Percentiles rank a stretch among this genome's conserved stretches.
Conservation (phyloP, 2,329 filamentous ascomycete genomes). For the Aspergillus aculeatus region DNA sequence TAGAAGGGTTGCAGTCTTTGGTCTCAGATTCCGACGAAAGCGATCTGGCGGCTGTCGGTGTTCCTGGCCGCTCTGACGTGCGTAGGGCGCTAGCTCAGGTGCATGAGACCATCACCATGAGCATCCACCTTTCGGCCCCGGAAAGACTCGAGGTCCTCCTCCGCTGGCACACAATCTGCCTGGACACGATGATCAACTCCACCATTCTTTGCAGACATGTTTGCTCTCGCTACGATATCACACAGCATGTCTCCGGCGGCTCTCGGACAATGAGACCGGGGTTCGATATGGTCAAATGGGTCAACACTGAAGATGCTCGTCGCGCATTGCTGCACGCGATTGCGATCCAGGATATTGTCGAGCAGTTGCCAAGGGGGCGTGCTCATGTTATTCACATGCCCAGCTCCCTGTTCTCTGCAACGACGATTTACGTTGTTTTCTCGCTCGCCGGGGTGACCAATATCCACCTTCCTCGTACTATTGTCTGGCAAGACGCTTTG, state of each 20-base stretch:
- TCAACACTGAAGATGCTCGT: constrained; percentile 39
- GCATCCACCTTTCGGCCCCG: constrained; percentile 34
- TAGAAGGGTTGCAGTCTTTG: constrained; percentile 47
- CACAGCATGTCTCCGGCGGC: constrained; percentile 42
- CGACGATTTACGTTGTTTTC: constrained; percentile 45
- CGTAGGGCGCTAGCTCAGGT: constrained; percentile 41
- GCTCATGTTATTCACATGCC: constrained; percentile 50
- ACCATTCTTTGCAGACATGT: constrained; percentile 41
- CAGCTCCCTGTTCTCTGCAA: constrained; percentile 44
- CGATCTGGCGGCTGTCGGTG: constrained; percentile 40
- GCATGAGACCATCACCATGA: constrained; percentile 40
- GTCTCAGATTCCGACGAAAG: constrained; percentile 42
- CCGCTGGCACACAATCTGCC: constrained; percentile 48
- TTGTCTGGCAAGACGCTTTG: constrained; percentile 45
- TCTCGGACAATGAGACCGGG: constrained; percentile 25
- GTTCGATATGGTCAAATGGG: constrained; percentile 43
- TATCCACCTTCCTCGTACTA: constrained; percentile 39
- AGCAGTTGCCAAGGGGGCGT: constrained; percentile 45
- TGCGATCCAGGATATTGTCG: constrained; percentile 49
- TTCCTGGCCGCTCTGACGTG: constrained; percentile 41
- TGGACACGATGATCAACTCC: constrained; percentile 44
- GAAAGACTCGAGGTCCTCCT: constrained; percentile 44
- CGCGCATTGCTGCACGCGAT: constrained; percentile 45
- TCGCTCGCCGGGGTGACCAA: constrained; percentile 40
- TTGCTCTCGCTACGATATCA: constrained; percentile 40